These are phyloP conservation scores for Eucalyptus leucophloia DNA, from an alignment of 345 rosid species.

Conservation along the genomic window DNA sequence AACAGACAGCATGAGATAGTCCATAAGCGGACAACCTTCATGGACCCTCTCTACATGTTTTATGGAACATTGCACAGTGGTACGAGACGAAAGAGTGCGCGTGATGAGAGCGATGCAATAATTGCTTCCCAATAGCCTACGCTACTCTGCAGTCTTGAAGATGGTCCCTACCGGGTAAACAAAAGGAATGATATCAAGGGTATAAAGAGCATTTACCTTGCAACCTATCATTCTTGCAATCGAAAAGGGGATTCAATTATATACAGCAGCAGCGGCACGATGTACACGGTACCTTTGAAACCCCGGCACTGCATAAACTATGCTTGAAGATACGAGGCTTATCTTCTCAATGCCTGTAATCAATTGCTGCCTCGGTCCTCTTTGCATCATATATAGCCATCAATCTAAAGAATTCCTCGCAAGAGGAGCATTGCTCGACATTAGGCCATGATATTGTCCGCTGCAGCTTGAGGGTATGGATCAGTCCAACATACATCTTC, in stretches of 20 bases:
- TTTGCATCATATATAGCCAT: background rate
- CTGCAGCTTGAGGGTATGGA: constrained; percentile 13
- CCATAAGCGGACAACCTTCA: background rate
- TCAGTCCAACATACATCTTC: constrained; percentile 50
- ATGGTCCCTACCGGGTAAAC: background rate
- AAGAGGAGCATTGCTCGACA: background rate
- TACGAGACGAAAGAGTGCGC: background rate
- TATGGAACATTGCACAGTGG: background rate
- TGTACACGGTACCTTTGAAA: background rate
- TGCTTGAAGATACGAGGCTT: background rate
- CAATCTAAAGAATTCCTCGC: background rate
- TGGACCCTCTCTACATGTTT: background rate
- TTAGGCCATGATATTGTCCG: background rate
- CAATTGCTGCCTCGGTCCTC: background rate
- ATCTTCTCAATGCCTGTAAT: background rate
- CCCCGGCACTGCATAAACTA: background rate
- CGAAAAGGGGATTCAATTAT: background rate
- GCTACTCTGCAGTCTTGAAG: background rate
- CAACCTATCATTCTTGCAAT: background rate
- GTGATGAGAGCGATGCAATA: background rate
- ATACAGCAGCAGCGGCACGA: background rate
- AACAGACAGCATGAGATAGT: background rate
- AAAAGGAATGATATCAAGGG: background rate
- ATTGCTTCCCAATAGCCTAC: background rate
- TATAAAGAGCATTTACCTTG: background rate